Conservation (phyloP, 441 rosid species). For the Theobroma grandiflorum region DNA sequence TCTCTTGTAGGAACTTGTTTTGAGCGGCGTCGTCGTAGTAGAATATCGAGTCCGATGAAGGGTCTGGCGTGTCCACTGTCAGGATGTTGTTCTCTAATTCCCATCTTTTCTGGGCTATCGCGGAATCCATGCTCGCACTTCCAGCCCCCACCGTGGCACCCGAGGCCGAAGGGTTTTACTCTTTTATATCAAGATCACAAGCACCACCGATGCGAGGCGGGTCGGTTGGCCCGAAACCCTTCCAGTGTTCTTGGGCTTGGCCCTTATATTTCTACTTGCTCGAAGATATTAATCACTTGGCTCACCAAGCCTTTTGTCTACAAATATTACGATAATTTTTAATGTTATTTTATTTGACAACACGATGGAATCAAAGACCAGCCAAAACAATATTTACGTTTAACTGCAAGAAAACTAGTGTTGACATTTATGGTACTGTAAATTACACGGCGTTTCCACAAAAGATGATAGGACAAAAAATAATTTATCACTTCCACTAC, state of each 20-base stretch:
- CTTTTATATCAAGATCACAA: not conserved
- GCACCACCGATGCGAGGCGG: not conserved
- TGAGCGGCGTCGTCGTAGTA: slow-evolving; percentile 80
- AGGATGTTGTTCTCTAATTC: slow-evolving; percentile 92
- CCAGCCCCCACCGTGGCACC: not conserved
- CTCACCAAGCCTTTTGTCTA: not conserved
- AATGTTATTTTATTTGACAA: too few relatives aligned
- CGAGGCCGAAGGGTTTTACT: not conserved
- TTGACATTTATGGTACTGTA: too few relatives aligned
- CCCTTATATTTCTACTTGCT: not conserved
- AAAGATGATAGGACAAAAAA: not conserved
- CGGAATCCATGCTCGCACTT: slow-evolving; percentile 54
- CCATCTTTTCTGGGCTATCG: slow-evolving; percentile 97
- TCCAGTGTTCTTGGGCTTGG: not conserved
- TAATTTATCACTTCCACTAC: not conserved
- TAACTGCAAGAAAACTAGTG: too few relatives aligned
- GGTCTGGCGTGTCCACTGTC: slow-evolving; percentile 54
- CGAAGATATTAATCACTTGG: too few relatives aligned
- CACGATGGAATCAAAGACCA: too few relatives aligned
- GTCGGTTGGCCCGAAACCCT: not conserved
- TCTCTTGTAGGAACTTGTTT: slow-evolving; percentile 81
- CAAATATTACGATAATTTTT: too few relatives aligned
- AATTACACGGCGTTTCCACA: too few relatives aligned
- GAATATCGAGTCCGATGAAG: slow-evolving; percentile 80
- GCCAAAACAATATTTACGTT: too few relatives aligned